Evolutionary conservation across 306 rosid species (phyloP).

Genomic region (Cucumis sativus): DNA sequence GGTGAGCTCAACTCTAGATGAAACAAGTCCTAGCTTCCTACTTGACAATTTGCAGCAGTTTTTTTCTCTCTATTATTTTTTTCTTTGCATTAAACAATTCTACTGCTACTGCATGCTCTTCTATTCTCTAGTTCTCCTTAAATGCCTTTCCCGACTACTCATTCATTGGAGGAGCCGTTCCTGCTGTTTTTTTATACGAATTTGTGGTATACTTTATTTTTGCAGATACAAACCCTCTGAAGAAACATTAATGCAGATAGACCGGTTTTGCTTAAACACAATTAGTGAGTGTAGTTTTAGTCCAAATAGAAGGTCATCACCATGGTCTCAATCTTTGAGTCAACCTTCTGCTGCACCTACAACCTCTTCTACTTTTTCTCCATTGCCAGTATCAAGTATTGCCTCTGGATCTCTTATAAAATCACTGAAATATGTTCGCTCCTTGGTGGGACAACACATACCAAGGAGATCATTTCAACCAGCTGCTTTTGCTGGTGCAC

Average conservation of each 20-base stretch:
- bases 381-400: constrained; percentile 75
- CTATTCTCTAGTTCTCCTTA: background rate
- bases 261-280: constrained; percentile 85
- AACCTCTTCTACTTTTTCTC: constrained; percentile 37
- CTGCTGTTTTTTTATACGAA: constrained; percentile 12
- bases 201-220: constrained; percentile 14
- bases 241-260: constrained; percentile 86
- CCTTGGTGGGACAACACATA: constrained; percentile 77
- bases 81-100: background rate
- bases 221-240: constrained; percentile 86
- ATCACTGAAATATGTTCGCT: constrained; percentile 81
- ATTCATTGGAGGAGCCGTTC: background rate
- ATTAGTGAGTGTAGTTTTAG: constrained; percentile 66
- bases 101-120: background rate
- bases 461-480: constrained; percentile 81
- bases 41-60: background rate
- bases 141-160: background rate
- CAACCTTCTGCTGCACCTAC: constrained; percentile 46
- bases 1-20: background rate
- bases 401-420: constrained; percentile 77
- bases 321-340: constrained; percentile 40
- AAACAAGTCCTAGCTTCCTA: background rate
- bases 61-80: background rate
- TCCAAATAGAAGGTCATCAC: constrained; percentile 43
- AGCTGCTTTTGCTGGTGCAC: constrained; percentile 79